Evolutionary conservation across 1,284 basidiomycete genomes (phyloP).

Genomic region (Leccinum cinnamomeum): DNA sequence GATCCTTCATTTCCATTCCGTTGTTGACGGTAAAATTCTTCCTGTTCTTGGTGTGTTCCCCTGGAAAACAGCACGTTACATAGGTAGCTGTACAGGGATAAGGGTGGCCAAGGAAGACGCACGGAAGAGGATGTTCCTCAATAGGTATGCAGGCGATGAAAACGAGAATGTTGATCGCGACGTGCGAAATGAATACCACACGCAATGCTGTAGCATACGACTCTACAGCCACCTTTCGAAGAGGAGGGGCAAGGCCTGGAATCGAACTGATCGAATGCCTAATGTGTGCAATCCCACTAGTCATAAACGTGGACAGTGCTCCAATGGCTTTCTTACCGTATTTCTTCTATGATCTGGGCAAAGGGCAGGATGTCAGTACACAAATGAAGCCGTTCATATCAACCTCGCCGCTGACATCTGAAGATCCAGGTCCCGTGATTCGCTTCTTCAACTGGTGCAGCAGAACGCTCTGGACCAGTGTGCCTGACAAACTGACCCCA

Average conservation of each 20-base stretch:
- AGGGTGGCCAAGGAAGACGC: constrained; percentile 35
- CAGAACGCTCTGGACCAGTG: constrained; percentile 76
- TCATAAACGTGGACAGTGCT: constrained; percentile 19
- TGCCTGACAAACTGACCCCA: constrained; percentile 82
- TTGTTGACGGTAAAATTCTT: constrained; percentile 49
- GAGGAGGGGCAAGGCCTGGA: constrained; percentile 59
- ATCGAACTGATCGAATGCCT: constrained; percentile 86
- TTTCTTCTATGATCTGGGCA: constrained; percentile 64
- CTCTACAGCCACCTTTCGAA: constrained; percentile 69
- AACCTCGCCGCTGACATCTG: constrained; percentile 53
- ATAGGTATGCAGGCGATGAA: constrained; percentile 69
- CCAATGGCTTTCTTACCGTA: constrained; percentile 48
- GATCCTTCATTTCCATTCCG: constrained; percentile 19
- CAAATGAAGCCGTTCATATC: constrained; percentile 25
- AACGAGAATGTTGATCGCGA: constrained; percentile 60
- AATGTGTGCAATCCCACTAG: constrained; percentile 18
- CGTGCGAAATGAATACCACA: constrained; percentile 82
- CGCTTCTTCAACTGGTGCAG: constrained; percentile 63
- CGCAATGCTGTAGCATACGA: constrained; percentile 84
- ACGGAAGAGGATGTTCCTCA: constrained; percentile 74
- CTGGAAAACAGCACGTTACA: neutral
- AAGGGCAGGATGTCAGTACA: constrained; percentile 23
- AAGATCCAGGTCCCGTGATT: constrained; percentile 73
- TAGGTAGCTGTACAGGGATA: neutral
- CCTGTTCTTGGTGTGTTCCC: constrained; percentile 62